Conservation (phyloP, 1,139 yeast genomes). For the Blastobotrys elegans region DNA sequence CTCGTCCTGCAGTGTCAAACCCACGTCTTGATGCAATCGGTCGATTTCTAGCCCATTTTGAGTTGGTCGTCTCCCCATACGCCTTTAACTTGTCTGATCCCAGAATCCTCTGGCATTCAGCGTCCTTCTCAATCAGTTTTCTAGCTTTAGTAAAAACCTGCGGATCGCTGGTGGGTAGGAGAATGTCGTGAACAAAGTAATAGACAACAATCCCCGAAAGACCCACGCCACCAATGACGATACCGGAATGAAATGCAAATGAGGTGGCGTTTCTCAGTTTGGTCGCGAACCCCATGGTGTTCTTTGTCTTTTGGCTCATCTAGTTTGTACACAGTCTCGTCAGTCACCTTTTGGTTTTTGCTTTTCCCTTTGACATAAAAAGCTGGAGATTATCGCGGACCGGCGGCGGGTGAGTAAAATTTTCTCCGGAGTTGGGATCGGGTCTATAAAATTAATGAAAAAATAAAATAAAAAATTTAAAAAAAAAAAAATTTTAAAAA, state of each 20-base stretch:
- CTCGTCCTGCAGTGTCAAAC: slow-evolving; percentile 66
- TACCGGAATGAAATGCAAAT: slow-evolving; percentile 46
- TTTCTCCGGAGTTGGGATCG: no score
- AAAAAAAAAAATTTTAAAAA: no score
- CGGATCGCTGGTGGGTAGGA: slow-evolving; percentile 88
- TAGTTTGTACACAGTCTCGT: no score
- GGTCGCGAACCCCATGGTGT: not conserved
- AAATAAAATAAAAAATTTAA: no score
- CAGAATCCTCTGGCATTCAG: slow-evolving; percentile 52
- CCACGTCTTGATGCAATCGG: slow-evolving; percentile 56
- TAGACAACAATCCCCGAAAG: slow-evolving; percentile 65
- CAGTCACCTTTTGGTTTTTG: not conserved
- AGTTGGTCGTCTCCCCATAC: slow-evolving; percentile 64
- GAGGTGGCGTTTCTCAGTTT: slow-evolving; percentile 30
- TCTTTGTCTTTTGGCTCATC: not conserved
- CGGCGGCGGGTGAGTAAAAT: no score
- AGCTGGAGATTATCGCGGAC: no score
- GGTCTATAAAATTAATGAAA: no score
- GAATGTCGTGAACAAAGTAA: slow-evolving; percentile 68
- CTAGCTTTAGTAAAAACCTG: slow-evolving; percentile 85
- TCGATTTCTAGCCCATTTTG: slow-evolving; percentile 83
- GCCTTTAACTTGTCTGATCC: slow-evolving; percentile 67
- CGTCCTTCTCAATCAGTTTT: slow-evolving; percentile 63
- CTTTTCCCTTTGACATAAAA: no score
- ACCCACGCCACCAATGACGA: slow-evolving; percentile 53